These are phyloP conservation scores for Aspergillus sojae DNA, from an alignment of 2,329 filamentous ascomycete species.

Conservation along the genomic window DNA sequence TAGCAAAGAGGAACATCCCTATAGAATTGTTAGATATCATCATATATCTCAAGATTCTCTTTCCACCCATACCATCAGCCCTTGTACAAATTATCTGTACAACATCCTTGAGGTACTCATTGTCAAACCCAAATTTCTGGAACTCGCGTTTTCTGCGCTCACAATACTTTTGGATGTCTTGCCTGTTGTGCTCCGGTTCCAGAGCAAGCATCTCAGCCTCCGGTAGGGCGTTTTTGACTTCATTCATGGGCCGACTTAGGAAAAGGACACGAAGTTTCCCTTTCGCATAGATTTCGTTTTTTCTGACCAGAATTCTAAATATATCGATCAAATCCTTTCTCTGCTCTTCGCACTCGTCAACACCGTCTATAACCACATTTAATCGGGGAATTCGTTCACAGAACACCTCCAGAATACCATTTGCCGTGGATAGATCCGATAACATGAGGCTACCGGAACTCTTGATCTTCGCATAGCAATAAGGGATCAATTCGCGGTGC, in stretches of 20 bases:
- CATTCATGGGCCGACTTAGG: conserved; percentile 4
- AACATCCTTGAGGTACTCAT: background rate
- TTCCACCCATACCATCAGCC: conserved; percentile 4
- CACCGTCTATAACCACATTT: conserved; percentile 10
- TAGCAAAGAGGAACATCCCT: conserved; percentile 16
- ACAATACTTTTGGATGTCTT: conserved; percentile 12
- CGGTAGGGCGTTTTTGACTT: conserved; percentile 8
- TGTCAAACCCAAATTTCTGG: conserved; percentile 4
- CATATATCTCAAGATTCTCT: background rate
- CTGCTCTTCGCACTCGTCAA: conserved; percentile 11
- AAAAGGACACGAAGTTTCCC: conserved; percentile 9
- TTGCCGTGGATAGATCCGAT: conserved; percentile 1
- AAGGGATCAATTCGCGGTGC: conserved; percentile 7
- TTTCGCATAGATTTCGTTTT: background rate
- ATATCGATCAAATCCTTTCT: conserved; percentile 7
- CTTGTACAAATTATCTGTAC: conserved; percentile 7
- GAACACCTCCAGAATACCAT: conserved; percentile 8
- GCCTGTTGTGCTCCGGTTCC: conserved; percentile 1
- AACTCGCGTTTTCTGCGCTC: conserved; percentile 4
- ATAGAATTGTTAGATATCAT: background rate
- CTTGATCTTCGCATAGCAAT: conserved; percentile 7
- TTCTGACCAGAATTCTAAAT: conserved; percentile 9
- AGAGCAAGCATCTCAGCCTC: conserved; percentile 5
- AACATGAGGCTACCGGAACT: background rate
- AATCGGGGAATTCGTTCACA: conserved; percentile 7